Percentiles rank a stretch among this genome's conserved stretches.
Conservation (phyloP, 352 stramenopile species). For the Pythium dissimile region DNA sequence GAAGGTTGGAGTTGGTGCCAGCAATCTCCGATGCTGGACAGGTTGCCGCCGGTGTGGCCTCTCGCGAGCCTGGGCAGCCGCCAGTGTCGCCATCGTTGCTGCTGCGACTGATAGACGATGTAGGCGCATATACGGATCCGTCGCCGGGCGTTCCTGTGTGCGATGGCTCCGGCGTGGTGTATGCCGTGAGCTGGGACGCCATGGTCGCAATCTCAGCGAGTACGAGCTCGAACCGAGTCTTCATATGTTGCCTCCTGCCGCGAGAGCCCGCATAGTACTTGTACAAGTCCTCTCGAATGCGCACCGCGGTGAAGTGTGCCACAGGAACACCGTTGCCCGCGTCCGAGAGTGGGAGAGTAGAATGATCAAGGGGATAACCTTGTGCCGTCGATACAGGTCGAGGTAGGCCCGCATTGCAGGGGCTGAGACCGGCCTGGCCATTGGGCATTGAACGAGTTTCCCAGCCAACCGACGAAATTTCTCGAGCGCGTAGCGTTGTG, state of each 20-base stretch:
- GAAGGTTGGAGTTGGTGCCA: no score
- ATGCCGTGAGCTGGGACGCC: not conserved
- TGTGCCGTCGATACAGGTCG: not conserved
- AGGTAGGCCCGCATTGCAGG: not conserved
- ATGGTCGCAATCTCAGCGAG: not conserved
- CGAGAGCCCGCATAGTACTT: not conserved
- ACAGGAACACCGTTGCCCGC: not conserved
- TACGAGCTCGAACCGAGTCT: not conserved
- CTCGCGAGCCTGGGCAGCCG: no score
- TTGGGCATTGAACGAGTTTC: not conserved
- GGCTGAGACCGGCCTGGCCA: not conserved
- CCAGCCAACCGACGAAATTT: not conserved
- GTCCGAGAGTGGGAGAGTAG: slow-evolving; percentile 1
- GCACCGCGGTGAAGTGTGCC: not conserved
- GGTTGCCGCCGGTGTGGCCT: no score
- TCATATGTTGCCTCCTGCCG: not conserved
- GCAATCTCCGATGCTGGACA: no score
- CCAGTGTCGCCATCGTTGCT: not conserved
- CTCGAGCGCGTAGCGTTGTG: not conserved
- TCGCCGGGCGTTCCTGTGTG: not conserved
- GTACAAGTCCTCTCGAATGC: not conserved
- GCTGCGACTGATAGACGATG: not conserved
- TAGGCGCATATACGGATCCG: not conserved
- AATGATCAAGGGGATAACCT: not conserved
- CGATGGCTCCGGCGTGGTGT: not conserved